These are phyloP conservation scores for Trifolium subterraneum DNA, from an alignment of 306 rosid species.

Conservation along the genomic window DNA sequence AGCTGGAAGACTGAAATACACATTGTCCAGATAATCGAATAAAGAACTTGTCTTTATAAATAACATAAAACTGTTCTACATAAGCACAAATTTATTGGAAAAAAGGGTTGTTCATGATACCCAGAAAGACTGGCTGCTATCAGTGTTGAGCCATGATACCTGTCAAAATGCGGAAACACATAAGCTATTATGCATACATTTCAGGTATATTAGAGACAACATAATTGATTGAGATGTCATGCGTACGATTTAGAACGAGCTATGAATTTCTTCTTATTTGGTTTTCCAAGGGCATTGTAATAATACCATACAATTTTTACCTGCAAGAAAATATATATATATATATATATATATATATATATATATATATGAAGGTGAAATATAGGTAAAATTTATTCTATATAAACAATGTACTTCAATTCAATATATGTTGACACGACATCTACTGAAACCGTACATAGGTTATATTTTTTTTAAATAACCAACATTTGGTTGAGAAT, in stretches of 20 bases:
- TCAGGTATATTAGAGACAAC: conserved; percentile 40
- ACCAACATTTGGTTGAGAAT: conserved; percentile 5
- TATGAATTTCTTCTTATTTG: conserved; percentile 88
- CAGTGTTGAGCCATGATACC: conserved; percentile 96
- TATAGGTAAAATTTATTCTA: background rate
- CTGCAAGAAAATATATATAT: conserved; percentile 58
- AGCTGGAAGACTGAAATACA: conserved; percentile 76
- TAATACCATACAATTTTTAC: conserved; percentile 98
- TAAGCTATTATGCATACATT: conserved; percentile 38
- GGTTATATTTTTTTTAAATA: conserved; percentile 25
- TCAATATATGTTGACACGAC: conserved; percentile 26
- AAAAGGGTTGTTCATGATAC: conserved; percentile 46
- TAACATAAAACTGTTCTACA: background rate
- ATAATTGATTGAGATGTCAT: conserved; percentile 42
- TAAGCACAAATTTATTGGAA: conserved; percentile 15
- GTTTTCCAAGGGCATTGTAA: conserved; percentile 93
- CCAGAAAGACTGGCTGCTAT: conserved; percentile 95
- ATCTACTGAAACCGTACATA: conserved; percentile 2
- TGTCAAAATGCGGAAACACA: conserved; percentile 43
- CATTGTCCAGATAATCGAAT: conserved; percentile 38
- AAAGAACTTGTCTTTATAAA: background rate
- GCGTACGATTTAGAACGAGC: conserved; percentile 87
- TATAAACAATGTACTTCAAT: conserved; percentile 7
- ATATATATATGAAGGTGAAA: conserved; percentile 16
- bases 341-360: no score